Evolutionary conservation across 148 eudicot genomes (phyloP).

Genomic region (Fallopia convolvulus): DNA sequence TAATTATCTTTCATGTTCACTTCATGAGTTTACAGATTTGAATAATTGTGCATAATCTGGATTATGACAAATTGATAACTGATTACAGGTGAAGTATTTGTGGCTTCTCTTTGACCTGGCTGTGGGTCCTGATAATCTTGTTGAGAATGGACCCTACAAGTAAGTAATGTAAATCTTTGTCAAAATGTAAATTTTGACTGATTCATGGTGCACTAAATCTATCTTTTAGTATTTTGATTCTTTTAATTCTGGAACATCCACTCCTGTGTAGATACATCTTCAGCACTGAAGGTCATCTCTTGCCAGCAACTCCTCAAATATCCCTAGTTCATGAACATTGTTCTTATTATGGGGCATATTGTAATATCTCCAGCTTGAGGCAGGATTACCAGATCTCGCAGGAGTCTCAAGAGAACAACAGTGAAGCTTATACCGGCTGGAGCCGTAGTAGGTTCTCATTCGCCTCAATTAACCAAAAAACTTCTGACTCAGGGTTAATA

Average conservation of each 20-base stretch:
- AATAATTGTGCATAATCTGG: not conserved
- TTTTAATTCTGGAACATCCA: conserved; percentile 2
- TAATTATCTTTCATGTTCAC: not conserved
- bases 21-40: not conserved
- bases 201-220: not conserved
- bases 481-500: conserved; percentile 49
- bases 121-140: conserved; percentile 92
- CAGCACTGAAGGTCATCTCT: conserved; percentile 93
- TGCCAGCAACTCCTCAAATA: conserved; percentile 87
- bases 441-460: conserved; percentile 24
- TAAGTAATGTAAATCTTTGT: conserved; percentile 22
- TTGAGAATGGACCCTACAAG: conserved; percentile 97
- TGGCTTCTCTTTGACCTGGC: conserved; percentile 99
- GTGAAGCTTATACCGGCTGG: conserved; percentile 26
- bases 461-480: conserved; percentile 20
- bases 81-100: conserved; percentile 74
- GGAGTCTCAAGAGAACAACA: conserved; percentile 36
- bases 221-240: not conserved
- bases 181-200: not conserved
- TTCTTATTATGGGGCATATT: conserved; percentile 79
- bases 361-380: conserved; percentile 42
- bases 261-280: conserved; percentile 59
- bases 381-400: conserved; percentile 26
- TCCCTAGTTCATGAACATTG: conserved; percentile 76
- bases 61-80: not conserved